These are phyloP conservation scores for Yarrowia divulgata DNA, from an alignment of 805 yeast species.

Conservation along the genomic window DNA sequence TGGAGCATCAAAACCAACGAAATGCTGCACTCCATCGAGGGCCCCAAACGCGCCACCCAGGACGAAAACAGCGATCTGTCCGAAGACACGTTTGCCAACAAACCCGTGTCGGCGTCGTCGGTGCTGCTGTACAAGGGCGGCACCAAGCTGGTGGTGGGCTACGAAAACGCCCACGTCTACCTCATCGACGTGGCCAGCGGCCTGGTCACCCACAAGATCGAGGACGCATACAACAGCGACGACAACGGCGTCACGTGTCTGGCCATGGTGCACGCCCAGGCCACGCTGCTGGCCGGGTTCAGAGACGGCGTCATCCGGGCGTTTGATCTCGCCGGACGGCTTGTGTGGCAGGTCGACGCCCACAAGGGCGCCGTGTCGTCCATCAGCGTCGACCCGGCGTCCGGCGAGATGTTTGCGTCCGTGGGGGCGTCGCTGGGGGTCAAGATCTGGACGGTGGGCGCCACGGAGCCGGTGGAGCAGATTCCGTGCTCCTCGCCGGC, in stretches of 20 bases:
- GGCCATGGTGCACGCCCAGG: conserved; percentile 2
- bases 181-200: conserved; percentile 43
- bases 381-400: conserved; percentile 13
- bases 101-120: conserved; percentile 30
- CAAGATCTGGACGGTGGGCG: conserved; percentile 34
- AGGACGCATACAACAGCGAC: conserved; percentile 28
- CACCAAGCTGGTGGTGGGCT: conserved; percentile 42
- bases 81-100: conserved; percentile 35
- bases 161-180: conserved; percentile 42
- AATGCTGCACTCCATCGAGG: conserved; percentile 38
- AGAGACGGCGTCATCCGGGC: conserved; percentile 41
- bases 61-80: conserved; percentile 42
- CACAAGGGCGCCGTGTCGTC: conserved; percentile 34
- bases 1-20: conserved; percentile 42
- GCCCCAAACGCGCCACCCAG: conserved; percentile 41
- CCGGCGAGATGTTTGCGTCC: conserved; percentile 22
- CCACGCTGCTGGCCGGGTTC: conserved; percentile 40
- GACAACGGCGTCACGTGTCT: conserved; percentile 29
- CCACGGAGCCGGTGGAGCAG: conserved; percentile 26
- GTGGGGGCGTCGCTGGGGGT: conserved; percentile 25
- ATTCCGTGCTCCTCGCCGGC: conserved; percentile 33
- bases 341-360: conserved; percentile 32
- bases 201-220: conserved; percentile 38
- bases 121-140: conserved; percentile 40
- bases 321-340: conserved; percentile 40